Evolutionary conservation across 495 filamentous ascomycete genomes (phyloP), one percentile per base, ranked within the genome.

Genomic region (Diplogelasinospora grovesii): DNA sequence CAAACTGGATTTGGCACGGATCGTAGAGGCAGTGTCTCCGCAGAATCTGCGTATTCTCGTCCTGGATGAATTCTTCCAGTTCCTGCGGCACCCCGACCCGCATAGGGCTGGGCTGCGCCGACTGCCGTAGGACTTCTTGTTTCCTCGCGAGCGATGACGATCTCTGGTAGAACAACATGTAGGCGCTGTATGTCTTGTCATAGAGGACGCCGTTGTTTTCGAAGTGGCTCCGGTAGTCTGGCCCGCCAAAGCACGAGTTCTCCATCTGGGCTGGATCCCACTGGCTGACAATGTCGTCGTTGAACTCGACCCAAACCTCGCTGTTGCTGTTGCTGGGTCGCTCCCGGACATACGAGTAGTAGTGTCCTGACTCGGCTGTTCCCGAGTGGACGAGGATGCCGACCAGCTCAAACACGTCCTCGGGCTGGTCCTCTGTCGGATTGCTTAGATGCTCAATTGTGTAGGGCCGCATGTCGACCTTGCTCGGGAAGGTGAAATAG

Each of bases 121-220:
- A 49, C 4, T 29, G 33, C 33, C 45, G 51, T 7, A 71, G 49
- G 1, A 59, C 45, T 27, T 64, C 57, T 52, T 73, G 68, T 35
- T 69, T 65, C 39, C 48, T 59, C 14, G 75, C 69, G 41, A 86
- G 68, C 9, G 75, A 77, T 1, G 82, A 79, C 4, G 82, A 79
- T 41, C 92, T 76, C 56, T 95, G 84, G 54, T 97, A 99, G 64
- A 99, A 96, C 26, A 99, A 72, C 87, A 97, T 95, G 53, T 99
- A 99, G 13, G 89, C 92, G 60, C 83, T 93, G 66, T 81, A 89
- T 6, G 71, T 69, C 56, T 92, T 94, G 38, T 78, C 75, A 38
- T 51, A 75, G 46, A 52, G 62, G 53, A 55, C 53, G 35, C 49
- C 74, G 64, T 45, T 63, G 25, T 43, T 65, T 49, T 65, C 68